These are phyloP conservation scores for Raffaelea ambrosiae DNA, from an alignment of 2,329 filamentous ascomycete species.

Conservation along the genomic window DNA sequence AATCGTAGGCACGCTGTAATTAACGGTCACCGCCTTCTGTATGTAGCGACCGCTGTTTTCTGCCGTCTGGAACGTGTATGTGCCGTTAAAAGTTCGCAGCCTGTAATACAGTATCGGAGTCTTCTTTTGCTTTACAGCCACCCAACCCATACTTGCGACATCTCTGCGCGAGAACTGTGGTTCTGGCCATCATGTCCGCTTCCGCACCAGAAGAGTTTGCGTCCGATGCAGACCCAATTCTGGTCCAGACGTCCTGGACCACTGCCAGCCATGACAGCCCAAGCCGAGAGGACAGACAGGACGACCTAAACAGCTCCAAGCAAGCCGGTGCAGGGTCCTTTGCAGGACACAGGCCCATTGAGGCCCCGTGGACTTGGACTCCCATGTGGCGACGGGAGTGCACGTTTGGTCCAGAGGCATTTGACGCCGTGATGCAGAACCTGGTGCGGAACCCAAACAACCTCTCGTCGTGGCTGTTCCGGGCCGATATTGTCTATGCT, in stretches of 20 bases:
- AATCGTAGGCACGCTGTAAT: no score
- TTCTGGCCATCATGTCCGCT: neutral
- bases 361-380: conserved; percentile 31
- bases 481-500: conserved; percentile 57
- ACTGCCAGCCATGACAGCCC: neutral
- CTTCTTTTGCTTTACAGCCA: neutral
- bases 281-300: neutral
- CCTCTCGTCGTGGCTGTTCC: conserved; percentile 68
- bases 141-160: neutral
- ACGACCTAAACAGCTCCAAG: no score
- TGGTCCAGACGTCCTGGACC: conserved; percentile 5
- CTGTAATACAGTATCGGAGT: neutral
- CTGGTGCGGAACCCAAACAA: conserved; percentile 72
- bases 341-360: no score
- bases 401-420: conserved; percentile 54
- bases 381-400: conserved; percentile 49
- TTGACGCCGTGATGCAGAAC: conserved; percentile 62
- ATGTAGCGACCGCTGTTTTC: neutral
- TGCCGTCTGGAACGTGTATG: neutral
- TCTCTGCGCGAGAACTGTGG: neutral
- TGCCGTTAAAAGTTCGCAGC: no score
- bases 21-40: no score
- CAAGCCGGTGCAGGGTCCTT: no score
- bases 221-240: conserved; percentile 5
- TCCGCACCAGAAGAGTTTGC: conserved; percentile 7